Evolutionary conservation across 345 rosid species (phyloP).

Genomic region (Rhodamnia rubescens): DNA sequence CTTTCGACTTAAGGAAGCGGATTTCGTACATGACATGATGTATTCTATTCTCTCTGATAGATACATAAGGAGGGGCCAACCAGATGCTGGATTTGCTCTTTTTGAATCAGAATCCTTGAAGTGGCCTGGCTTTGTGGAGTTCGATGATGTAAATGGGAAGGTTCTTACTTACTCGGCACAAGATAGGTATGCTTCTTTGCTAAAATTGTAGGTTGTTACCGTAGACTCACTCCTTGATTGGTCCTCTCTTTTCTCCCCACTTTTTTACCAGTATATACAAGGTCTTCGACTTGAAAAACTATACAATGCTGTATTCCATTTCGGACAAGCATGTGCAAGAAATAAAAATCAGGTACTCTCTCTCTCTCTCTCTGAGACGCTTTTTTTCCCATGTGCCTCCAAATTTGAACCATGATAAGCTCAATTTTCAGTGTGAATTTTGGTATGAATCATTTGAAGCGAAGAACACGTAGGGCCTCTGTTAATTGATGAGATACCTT

Average conservation of each 20-base stretch:
- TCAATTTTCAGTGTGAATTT: not conserved
- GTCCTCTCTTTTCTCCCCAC: not conserved
- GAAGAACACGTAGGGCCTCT: not conserved
- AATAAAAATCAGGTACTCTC: constrained; percentile 82
- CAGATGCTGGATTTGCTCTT: constrained; percentile 91
- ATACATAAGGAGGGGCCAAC: constrained; percentile 83
- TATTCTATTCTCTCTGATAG: constrained; percentile 18
- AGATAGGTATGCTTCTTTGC: constrained; percentile 40
- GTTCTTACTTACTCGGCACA: constrained; percentile 95
- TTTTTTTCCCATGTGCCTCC: not conserved
- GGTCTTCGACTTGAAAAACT: constrained; percentile 93
- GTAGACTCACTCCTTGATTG: not conserved
- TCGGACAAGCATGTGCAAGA: constrained; percentile 86
- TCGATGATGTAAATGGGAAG: constrained; percentile 97
- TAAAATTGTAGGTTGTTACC: not conserved
- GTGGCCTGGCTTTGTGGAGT: constrained; percentile 99
- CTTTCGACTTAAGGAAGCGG: not conserved
- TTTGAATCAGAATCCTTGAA: constrained; percentile 93
- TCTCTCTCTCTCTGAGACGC: constrained; percentile 3
- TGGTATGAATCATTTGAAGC: not conserved
- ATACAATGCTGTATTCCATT: constrained; percentile 83
- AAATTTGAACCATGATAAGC: not conserved
- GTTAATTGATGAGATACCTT: not conserved
- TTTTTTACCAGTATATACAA: constrained; percentile 64
- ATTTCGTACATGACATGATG: not conserved